Conservation (phyloP, 306 rosid species). For the Quercus gilva region DNA sequence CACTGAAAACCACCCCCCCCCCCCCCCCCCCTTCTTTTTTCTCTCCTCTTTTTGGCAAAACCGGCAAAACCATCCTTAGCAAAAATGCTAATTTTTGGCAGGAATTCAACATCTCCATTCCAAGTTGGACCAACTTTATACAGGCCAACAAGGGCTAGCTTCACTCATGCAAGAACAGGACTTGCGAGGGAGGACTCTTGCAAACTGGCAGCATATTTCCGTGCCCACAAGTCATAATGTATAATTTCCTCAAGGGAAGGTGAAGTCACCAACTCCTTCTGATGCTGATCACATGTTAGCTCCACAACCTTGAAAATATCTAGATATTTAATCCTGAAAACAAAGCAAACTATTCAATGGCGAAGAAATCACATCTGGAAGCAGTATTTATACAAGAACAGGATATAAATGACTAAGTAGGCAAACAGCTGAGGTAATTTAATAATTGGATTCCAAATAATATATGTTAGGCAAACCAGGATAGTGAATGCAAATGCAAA, state of each 20-base stretch:
- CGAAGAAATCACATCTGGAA: neutral
- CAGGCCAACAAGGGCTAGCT: neutral
- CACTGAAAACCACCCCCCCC: neutral
- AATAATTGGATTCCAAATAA: neutral
- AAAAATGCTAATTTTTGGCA: neutral
- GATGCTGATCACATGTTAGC: constrained; percentile 84
- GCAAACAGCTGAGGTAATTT: neutral
- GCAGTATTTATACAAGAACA: neutral
- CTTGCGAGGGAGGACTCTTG: constrained; percentile 36
- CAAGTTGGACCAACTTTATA: neutral
- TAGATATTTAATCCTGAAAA: constrained; percentile 79
- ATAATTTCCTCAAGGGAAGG: constrained; percentile 95
- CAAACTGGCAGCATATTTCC: constrained; percentile 70
- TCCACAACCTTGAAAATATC: constrained; percentile 95
- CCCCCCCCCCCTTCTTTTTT: no score
- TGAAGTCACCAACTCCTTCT: constrained; percentile 47
- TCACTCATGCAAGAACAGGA: constrained; percentile 61
- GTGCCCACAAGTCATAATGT: constrained; percentile 88
- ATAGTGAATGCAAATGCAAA: neutral
- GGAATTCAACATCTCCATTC: neutral
- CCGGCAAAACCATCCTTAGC: neutral
- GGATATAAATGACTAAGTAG: neutral
- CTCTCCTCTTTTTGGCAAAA: no score
- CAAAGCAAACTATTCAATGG: constrained; percentile 2
- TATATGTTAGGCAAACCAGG: neutral